These are phyloP conservation scores for Quercus bicolor DNA, from an alignment of 306 rosid genomes.

Conservation along the genomic window DNA sequence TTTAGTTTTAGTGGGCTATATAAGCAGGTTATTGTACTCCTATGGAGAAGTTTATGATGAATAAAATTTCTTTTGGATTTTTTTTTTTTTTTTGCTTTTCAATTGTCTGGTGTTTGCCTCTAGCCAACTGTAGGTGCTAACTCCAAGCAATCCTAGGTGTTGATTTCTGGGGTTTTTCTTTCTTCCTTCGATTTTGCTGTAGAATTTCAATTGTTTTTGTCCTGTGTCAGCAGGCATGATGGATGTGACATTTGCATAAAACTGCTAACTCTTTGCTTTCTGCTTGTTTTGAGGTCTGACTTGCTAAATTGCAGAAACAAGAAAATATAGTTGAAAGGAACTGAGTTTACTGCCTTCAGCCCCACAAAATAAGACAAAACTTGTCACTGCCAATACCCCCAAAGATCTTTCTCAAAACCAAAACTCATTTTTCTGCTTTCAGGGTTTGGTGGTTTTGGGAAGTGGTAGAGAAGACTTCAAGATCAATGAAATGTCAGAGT, in stretches of 20 bases:
- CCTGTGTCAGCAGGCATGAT: background rate
- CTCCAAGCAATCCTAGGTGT: no score
- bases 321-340: background rate
- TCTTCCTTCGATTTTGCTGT: no score
- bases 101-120: no score
- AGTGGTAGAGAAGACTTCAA: background rate
- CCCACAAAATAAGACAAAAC: background rate
- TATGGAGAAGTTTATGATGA: no score
- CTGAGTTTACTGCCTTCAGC: background rate
- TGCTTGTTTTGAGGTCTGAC: background rate
- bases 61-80: no score
- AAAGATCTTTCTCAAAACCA: background rate
- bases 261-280: background rate
- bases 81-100: no score
- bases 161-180: no score
- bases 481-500: constrained; percentile 11
- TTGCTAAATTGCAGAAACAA: background rate
- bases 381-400: background rate
- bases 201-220: no score
- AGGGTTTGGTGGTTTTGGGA: constrained; percentile 11
- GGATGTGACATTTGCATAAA: background rate
- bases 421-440: background rate
- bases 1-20: no score
- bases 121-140: no score
- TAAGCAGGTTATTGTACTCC: no score